Percentiles rank a stretch among this genome's conserved stretches.
Evolutionary conservation across 2,329 filamentous ascomycete species (phyloP).

Genomic region (Stylonectria norvegica): DNA sequence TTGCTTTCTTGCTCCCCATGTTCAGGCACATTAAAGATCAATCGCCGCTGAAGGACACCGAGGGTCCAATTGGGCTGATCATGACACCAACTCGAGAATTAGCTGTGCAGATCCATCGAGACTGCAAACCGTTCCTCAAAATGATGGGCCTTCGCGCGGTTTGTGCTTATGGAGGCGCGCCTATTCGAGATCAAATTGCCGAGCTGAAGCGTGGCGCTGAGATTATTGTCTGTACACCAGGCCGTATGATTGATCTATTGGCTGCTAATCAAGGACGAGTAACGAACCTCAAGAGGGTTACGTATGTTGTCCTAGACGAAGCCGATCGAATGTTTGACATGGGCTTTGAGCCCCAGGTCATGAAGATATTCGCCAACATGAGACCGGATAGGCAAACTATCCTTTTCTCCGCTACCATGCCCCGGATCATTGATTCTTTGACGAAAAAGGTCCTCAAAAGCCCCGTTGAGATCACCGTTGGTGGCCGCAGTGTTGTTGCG

Average conservation of each 20-base stretch:
- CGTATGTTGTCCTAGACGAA: slow-evolving; percentile 93
- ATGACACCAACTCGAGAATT: slow-evolving; percentile 94
- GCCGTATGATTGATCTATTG: slow-evolving; percentile 91
- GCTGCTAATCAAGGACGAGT: slow-evolving; percentile 92
- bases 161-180: slow-evolving; percentile 90
- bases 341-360: slow-evolving; percentile 97
- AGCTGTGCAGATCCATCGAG: slow-evolving; percentile 87
- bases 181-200: slow-evolving; percentile 96
- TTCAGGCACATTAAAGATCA: slow-evolving; percentile 98
- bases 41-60: slow-evolving; percentile 71
- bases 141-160: slow-evolving; percentile 80
- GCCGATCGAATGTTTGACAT: slow-evolving; percentile 99
- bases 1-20: slow-evolving; percentile 94
- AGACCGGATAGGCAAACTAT: slow-evolving; percentile 91
- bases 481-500: slow-evolving; percentile 80
- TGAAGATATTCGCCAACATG: slow-evolving; percentile 91
- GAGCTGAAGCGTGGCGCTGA: slow-evolving; percentile 93
- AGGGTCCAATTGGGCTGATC: slow-evolving; percentile 84
- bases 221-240: slow-evolving; percentile 91
- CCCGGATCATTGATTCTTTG: slow-evolving; percentile 83
- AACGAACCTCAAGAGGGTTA: slow-evolving; percentile 83
- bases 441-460: slow-evolving; percentile 84
- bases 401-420: slow-evolving; percentile 95
- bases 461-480: slow-evolving; percentile 88
- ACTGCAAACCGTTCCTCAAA: slow-evolving; percentile 92